These are phyloP conservation scores for Penicillium verrucosum DNA, from an alignment of 2,329 filamentous ascomycete genomes.

Conservation along the genomic window DNA sequence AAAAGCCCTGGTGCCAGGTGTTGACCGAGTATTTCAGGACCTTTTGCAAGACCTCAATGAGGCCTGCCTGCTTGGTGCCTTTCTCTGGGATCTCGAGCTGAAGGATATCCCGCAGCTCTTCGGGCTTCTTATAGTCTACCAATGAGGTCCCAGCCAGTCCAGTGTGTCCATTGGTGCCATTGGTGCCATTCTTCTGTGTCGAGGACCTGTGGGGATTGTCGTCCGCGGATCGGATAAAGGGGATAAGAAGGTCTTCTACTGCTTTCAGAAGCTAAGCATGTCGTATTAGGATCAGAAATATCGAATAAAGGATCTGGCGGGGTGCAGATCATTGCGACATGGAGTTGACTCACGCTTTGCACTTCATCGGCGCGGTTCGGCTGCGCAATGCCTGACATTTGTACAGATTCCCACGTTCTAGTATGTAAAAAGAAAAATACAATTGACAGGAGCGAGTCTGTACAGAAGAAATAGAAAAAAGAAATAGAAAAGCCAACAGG, in stretches of 20 bases:
- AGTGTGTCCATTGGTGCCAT: slow-evolving; percentile 49
- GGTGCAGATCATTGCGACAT: slow-evolving; percentile 1
- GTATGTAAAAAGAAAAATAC: neutral
- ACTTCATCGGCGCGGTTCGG: slow-evolving; percentile 41
- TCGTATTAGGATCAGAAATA: neutral
- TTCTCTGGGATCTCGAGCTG: slow-evolving; percentile 54
- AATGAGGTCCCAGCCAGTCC: slow-evolving; percentile 59
- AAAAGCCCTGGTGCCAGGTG: slow-evolving; percentile 96
- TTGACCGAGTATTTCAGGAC: slow-evolving; percentile 87
- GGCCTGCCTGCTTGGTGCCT: slow-evolving; percentile 63
- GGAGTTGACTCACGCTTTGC: slow-evolving; percentile 36
- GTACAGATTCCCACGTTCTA: neutral
- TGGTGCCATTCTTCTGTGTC: slow-evolving; percentile 12
- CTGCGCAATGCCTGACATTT: slow-evolving; percentile 25
- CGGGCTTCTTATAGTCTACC: slow-evolving; percentile 60
- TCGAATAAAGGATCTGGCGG: neutral
- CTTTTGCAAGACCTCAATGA: slow-evolving; percentile 67
- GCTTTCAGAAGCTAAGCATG: slow-evolving; percentile 35
- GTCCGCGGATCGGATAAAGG: slow-evolving; percentile 46
- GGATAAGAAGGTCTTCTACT: slow-evolving; percentile 44
- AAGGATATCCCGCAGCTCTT: slow-evolving; percentile 56
- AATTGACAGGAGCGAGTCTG: neutral
- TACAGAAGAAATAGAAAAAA: neutral
- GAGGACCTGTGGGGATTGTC: slow-evolving; percentile 20
- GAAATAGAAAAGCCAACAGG: neutral